Evolutionary conservation across 441 rosid species (phyloP), one percentile per base, ranked within the genome.

Genomic region (Jatropha multifida): DNA sequence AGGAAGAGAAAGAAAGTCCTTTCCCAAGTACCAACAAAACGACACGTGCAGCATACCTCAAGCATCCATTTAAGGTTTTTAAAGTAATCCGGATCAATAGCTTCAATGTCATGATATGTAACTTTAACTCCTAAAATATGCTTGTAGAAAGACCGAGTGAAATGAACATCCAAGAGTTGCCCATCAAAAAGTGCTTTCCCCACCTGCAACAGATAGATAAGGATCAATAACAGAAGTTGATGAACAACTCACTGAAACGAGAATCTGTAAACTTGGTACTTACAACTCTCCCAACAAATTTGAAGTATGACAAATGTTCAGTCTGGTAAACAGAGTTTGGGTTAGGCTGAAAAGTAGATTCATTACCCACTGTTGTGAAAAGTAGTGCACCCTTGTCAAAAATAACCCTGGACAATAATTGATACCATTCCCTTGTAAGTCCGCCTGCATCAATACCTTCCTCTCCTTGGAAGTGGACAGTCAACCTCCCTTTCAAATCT

Each of bases 381-480:
- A 95, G 94, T 65, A 95, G 81, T 75, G 99, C 96, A 72, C 98
- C 98, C 85, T 86, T 95, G 88, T 95, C 99, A 81, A 95, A 95
- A 72, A 93, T 91, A 85, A 95, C 98, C 83, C 98, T 88, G 77
- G 99, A 95, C 74, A 95, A 79, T 78, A 93, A 81, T 82, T 95
- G 98, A 86, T 95, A 95, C 99, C 99, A 95, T 85, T 95, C 99
- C 87, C 98, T 88, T 59, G 99, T 93, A 78, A 95, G 98, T 58
- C 99, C 99, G 79, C 99, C 98, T 0, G 99, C 99, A 86, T 95
- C 99, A 83, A 95, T 91, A 61, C 98, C 99, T 85, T 91, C 94
- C 83, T 95, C 98, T 75, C 98, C 97, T 86, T 95, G 99, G 82
- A 95, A 95, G 74, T 93, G 90, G 73, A 95, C 97, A 68, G 90